phyloP scores from a whole-genome alignment of 2,329 filamentous ascomycete genomes.

The Pyrenochaeta sp. region DNA sequence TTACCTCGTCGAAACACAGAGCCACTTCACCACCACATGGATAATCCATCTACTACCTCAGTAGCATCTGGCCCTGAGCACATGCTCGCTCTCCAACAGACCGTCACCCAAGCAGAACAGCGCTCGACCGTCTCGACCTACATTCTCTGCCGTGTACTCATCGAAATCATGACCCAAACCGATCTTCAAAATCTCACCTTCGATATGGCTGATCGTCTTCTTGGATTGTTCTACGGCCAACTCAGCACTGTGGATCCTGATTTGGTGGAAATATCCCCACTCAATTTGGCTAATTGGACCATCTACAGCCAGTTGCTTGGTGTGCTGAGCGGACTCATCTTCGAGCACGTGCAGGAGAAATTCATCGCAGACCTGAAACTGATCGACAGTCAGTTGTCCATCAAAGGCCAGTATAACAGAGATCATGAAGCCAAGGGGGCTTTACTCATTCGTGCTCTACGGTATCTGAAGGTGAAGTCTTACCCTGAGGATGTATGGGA shows the following conservation, averaged over 20 bases:
- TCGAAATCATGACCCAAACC: slow-evolving; percentile 93
- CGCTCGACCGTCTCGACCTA: slow-evolving; percentile 95
- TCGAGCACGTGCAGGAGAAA: slow-evolving; percentile 80
- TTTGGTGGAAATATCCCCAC: slow-evolving; percentile 75
- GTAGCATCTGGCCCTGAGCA: slow-evolving; percentile 40
- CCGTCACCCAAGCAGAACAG: slow-evolving; percentile 81
- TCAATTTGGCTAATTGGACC: slow-evolving; percentile 94
- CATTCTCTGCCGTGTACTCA: slow-evolving; percentile 89
- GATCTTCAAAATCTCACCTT: slow-evolving; percentile 80
- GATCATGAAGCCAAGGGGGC: slow-evolving; percentile 85
- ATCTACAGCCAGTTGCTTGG: slow-evolving; percentile 92
- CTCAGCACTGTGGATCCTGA: slow-evolving; percentile 88
- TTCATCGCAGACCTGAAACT: slow-evolving; percentile 83
- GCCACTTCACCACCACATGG: slow-evolving; percentile 36
- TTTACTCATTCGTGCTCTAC: slow-evolving; percentile 89
- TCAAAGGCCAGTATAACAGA: slow-evolving; percentile 72
- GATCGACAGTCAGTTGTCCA: slow-evolving; percentile 76
- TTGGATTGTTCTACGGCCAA: slow-evolving; percentile 96
- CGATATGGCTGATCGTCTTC: slow-evolving; percentile 93
- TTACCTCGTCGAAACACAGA: slow-evolving; percentile 50
- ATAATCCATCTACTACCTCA: slow-evolving; percentile 33
- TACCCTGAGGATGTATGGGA: slow-evolving; percentile 80
- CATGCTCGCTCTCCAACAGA: slow-evolving; percentile 67
- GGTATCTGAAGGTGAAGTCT: slow-evolving; percentile 80
- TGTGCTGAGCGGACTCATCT: slow-evolving; percentile 95